Percentiles rank a stretch among this genome's conserved stretches.
Evolutionary conservation across 768 basidiomycete species (phyloP).

Genomic region (Kwoniella sp.): DNA sequence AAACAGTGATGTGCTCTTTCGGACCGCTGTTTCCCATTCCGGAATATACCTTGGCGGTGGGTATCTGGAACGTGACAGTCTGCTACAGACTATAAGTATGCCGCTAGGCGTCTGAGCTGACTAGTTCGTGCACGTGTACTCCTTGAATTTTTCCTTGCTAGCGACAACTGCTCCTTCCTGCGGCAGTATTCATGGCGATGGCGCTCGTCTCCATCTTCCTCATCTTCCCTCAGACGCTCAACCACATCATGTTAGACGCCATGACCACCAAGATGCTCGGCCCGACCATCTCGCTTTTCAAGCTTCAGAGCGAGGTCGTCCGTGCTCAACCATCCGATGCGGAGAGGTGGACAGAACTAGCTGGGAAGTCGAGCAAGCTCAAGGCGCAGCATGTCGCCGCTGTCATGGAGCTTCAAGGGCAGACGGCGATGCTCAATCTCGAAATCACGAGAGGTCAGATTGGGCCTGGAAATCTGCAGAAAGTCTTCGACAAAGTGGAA

Average conservation of each 20-base stretch:
- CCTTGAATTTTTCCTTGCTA: slow-evolving; percentile 7
- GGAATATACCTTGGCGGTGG: slow-evolving; percentile 59
- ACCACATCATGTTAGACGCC: slow-evolving; percentile 54
- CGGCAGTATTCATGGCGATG: slow-evolving; percentile 62
- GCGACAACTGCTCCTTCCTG: slow-evolving; percentile 59
- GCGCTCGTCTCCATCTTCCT: slow-evolving; percentile 60
- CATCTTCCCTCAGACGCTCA: slow-evolving; percentile 64
- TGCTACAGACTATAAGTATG: neutral
- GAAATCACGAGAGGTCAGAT: slow-evolving; percentile 53
- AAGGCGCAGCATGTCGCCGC: slow-evolving; percentile 40
- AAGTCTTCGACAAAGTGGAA: slow-evolving; percentile 42
- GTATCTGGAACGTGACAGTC: slow-evolving; percentile 13
- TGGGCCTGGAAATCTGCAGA: slow-evolving; percentile 49
- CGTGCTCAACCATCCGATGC: slow-evolving; percentile 32
- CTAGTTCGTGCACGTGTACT: slow-evolving; percentile 20
- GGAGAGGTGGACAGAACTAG: slow-evolving; percentile 38
- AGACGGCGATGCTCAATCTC: slow-evolving; percentile 46
- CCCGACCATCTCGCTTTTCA: slow-evolving; percentile 40
- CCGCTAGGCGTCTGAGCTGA: neutral
- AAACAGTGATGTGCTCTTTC: slow-evolving; percentile 54
- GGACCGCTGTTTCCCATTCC: slow-evolving; percentile 62
- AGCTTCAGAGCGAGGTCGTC: slow-evolving; percentile 46
- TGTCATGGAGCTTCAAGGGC: slow-evolving; percentile 38
- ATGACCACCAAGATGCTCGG: slow-evolving; percentile 48
- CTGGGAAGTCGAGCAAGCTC: slow-evolving; percentile 29